Base-by-base conservation (phyloP, 2,329 filamentous ascomycete species). In the Rhexocercosporidium sp. region DNA sequence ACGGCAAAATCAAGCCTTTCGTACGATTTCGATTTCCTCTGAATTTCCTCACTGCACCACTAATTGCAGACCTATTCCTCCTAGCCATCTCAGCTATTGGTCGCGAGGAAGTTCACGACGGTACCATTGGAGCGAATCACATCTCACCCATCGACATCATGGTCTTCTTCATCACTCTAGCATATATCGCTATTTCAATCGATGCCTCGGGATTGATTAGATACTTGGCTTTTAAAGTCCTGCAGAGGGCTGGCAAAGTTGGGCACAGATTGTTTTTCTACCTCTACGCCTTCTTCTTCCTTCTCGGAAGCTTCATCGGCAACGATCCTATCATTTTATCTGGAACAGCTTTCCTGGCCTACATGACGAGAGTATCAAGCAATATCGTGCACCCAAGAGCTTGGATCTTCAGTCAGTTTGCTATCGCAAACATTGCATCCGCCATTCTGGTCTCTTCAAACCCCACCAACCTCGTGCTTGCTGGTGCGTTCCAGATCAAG, bases 391-490 rank as follows among this genome's bases (percentile, higher is more conserved):
- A 91, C 65, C 90, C 91, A 0, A 81, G 88, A 73, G 91, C 91
- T 0, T 93, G 91, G 90, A 92, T 93, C 25, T 85, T 88, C 71
- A 86, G 86, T 1, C 91, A 93, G 66, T 93, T 93, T 66, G 85
- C 90, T 18, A 78, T 92, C 1, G 90, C 90, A 61, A 93, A 93
- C 69, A 90, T 93, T 57, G 88, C 88, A 1, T 93, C 91, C 0
- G 90, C 91, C 0, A 91, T 93, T 27, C 81, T 94, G 9, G 91
- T 94, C 11, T 93, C 91, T 0, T 93, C 90, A 0, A 93, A 93
- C 67, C 91, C 91, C 0, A 93, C 91, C 2, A 93, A 93, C 64
- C 83, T 93, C 8, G 90, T 93, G 0, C 83, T 93, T 0, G 90
- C 90, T 0, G 90, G 90, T 3, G 91, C 91, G 1, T 93, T 93